phyloP scores from a whole-genome alignment of 768 basidiomycete genomes.

The Lactarius sanguifluus region DNA sequence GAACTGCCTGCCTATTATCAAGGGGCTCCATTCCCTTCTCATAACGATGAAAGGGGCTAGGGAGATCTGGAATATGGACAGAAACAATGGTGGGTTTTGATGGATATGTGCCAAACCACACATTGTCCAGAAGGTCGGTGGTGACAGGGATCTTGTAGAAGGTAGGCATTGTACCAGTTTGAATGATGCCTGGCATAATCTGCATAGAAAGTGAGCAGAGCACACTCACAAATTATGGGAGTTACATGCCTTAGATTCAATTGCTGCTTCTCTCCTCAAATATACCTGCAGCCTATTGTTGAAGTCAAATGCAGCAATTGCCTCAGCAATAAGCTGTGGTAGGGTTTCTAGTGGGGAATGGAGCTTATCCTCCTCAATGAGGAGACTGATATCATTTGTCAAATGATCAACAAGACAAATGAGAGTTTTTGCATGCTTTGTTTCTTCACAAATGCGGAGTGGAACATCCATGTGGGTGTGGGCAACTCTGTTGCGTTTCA shows the following conservation, averaged over 20 bases:
- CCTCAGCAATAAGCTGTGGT: background rate
- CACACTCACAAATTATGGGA: background rate
- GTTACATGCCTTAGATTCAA: background rate
- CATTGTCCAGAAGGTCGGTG: background rate
- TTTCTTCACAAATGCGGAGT: background rate
- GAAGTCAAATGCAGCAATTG: background rate
- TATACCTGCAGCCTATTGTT: background rate
- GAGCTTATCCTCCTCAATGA: conserved; percentile 16
- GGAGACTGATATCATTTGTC: conserved; percentile 16
- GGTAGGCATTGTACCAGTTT: conserved; percentile 40
- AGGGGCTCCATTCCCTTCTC: background rate
- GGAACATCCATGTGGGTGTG: background rate
- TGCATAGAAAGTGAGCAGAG: background rate
- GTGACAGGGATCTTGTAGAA: background rate
- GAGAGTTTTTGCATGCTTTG: background rate
- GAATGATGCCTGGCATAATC: conserved; percentile 46
- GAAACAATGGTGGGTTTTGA: background rate
- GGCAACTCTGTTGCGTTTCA: background rate
- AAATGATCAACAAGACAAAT: conserved; percentile 14
- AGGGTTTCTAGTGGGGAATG: no score
- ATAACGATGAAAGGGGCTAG: background rate
- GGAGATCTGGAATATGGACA: background rate
- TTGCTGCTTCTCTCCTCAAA: background rate
- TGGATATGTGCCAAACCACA: background rate
- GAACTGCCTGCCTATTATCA: background rate